These are phyloP conservation scores for Dendrobium huoshanense DNA, from an alignment of 106 monocot species.

Conservation along the genomic window DNA sequence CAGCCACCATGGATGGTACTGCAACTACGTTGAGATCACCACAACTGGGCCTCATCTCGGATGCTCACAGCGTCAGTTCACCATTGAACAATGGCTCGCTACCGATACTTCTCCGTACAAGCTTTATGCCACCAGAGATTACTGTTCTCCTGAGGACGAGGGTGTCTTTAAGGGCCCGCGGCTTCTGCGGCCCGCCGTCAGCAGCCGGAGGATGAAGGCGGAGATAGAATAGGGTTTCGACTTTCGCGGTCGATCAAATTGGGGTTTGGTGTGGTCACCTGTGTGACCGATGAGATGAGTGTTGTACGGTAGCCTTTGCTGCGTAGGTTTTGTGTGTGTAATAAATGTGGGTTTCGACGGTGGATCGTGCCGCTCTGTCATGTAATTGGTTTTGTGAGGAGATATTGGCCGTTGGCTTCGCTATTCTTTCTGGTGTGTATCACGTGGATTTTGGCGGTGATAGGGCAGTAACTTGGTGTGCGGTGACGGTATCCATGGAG, in stretches of 20 bases:
- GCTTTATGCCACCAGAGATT: constrained; percentile 43
- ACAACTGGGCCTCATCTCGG: constrained; percentile 65
- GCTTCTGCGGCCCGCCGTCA: neutral
- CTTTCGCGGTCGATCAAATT: neutral
- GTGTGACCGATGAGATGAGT: neutral
- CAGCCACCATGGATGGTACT: constrained; percentile 82
- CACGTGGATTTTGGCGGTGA: neutral
- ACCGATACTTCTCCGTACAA: constrained; percentile 45
- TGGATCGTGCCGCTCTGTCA: neutral
- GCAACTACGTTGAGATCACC: constrained; percentile 93
- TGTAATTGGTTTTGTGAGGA: neutral
- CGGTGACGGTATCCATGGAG: neutral
- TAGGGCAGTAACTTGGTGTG: neutral
- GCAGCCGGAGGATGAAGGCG: neutral
- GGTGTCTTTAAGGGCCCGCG: neutral
- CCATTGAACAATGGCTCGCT: constrained; percentile 87
- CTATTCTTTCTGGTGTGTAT: neutral
- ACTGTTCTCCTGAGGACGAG: constrained; percentile 16
- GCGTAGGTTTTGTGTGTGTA: neutral
- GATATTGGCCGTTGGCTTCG: neutral
- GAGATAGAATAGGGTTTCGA: neutral
- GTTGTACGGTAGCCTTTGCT: neutral
- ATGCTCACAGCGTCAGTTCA: constrained; percentile 60
- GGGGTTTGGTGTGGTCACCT: neutral
- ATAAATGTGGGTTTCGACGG: neutral